Base-by-base conservation (phyloP, 164 flowering plant species). In the Berberis vulgaris region DNA sequence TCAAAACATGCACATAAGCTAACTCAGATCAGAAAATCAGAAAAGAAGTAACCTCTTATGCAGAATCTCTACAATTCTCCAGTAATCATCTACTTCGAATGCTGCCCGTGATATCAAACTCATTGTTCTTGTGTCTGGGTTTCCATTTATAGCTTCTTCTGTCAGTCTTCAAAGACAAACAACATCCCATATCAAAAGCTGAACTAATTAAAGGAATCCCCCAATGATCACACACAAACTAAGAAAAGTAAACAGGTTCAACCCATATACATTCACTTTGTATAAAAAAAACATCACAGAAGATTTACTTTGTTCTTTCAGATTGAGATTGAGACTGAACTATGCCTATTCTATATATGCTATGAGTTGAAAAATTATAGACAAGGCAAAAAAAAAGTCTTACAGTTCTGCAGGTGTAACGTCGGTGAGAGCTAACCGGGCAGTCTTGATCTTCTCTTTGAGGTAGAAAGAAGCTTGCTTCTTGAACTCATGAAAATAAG, bases 1-100 rank as follows among this genome's bases (percentile, higher is more conserved):
- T 52, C 54, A 52, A 10, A 8, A 8, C 8, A 52, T 3, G n/a
- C 54, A 65, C 3, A 38, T 58, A 58, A 53, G 1, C 40, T 9
- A 38, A 8, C 53, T 52, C 26, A 44, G 39, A 52, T 26, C 26
- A 26, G 26, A 26, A 52, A 52, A 10, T 7, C 43, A 57, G 42
- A 13, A 38, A 4, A 9, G 43, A 5, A 54, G 6, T 43, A 61
- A 93, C 97, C 85, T 93, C 45, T 80, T 82, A 71, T 88, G 97
- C 61, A 93, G 74, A 67, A 93, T 82, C 58, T 76, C 87, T 11
- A 88, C 92, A 58, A 90, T 82, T 69, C 96, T 86, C 79, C 81
- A 82, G 50, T 85, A 93, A 82, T 93, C 94, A 80, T 90, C 98
- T 45, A 90, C 72, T 60, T 93, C 98, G 68, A 93, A 93, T 67